A percentile compares a stretch with the other conserved stretches of the same genome.
Evolutionary conservation across 371 early-diverging fungal species (phyloP).

Genomic region (Haplosporangium sp.): DNA sequence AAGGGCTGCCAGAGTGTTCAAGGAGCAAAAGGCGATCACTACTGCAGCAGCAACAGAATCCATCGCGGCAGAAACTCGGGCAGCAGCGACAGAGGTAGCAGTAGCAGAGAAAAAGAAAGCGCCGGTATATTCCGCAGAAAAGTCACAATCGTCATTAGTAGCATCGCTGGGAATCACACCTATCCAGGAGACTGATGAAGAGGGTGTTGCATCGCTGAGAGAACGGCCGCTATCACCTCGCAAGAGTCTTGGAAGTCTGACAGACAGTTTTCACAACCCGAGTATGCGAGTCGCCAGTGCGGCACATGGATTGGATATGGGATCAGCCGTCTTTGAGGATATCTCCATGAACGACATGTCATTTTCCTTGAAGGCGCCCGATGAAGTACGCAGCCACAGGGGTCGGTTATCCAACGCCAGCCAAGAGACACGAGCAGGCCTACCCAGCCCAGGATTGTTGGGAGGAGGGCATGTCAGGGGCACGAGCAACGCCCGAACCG

Average conservation of each 20-base stretch:
- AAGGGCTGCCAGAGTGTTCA: slow-evolving; percentile 43
- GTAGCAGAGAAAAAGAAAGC: not conserved
- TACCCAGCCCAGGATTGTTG: not conserved
- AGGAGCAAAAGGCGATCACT: slow-evolving; percentile 45
- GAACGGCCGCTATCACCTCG: not conserved
- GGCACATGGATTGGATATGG: not conserved
- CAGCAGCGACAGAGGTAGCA: slow-evolving; percentile 18
- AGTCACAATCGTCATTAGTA: slow-evolving; percentile 5
- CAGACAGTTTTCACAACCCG: not conserved
- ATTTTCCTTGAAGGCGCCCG: slow-evolving; percentile 3
- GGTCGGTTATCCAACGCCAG: slow-evolving; percentile 20
- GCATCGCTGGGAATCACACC: slow-evolving; percentile 10
- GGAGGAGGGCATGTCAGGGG: slow-evolving; percentile 1
- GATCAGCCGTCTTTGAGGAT: slow-evolving; percentile 16
- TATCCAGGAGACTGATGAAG: slow-evolving; percentile 22
- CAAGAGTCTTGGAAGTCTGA: not conserved
- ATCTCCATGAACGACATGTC: slow-evolving; percentile 24
- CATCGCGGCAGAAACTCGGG: slow-evolving; percentile 24
- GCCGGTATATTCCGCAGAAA: slow-evolving; percentile 6
- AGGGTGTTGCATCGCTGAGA: not conserved
- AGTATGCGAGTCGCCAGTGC: not conserved
- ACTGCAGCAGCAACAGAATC: slow-evolving; percentile 24
- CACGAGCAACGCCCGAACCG: slow-evolving; percentile 1
- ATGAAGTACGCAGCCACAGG: slow-evolving; percentile 17
- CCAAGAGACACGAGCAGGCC: slow-evolving; percentile 8